Conservation (phyloP, 116 monocot species). For the Phalaenopsis hybrid region DNA sequence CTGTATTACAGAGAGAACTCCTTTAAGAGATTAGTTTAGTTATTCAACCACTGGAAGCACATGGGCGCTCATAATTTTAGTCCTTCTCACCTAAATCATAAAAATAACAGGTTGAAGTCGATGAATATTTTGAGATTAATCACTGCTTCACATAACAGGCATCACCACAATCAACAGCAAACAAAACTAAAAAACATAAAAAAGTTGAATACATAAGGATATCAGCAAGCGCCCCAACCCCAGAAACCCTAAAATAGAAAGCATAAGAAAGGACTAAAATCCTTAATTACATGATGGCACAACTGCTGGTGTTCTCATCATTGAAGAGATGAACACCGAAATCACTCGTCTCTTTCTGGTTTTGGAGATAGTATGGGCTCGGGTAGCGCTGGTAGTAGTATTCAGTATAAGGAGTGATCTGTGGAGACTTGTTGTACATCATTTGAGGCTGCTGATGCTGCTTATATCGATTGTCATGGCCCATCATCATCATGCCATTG, state of each 20-base stretch:
- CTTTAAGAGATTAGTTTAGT: background rate
- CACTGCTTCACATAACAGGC: conserved; percentile 3
- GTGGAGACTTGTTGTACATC: conserved; percentile 23
- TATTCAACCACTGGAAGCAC: background rate
- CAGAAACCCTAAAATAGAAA: background rate
- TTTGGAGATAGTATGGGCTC: conserved; percentile 1
- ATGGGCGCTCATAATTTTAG: background rate
- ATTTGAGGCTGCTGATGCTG: conserved; percentile 13
- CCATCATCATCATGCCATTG: conserved; percentile 16
- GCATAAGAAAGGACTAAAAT: background rate
- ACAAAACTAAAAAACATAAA: background rate
- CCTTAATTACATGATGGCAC: conserved; percentile 16
- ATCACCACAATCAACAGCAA: conserved; percentile 4
- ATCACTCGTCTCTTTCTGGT: conserved; percentile 7
- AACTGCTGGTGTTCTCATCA: conserved; percentile 30
- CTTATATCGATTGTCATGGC: conserved; percentile 15
- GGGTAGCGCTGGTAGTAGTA: conserved; percentile 16
- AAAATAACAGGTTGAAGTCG: background rate
- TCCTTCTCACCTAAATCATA: background rate
- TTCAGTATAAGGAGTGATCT: conserved; percentile 19
- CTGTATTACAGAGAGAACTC: background rate
- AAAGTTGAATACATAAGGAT: background rate
- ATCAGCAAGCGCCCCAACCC: background rate
- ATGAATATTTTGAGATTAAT: background rate
- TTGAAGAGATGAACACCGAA: conserved; percentile 23